Base-by-base conservation (phyloP, 179 eudicot genomes). In the Carnegiea gigantea region DNA sequence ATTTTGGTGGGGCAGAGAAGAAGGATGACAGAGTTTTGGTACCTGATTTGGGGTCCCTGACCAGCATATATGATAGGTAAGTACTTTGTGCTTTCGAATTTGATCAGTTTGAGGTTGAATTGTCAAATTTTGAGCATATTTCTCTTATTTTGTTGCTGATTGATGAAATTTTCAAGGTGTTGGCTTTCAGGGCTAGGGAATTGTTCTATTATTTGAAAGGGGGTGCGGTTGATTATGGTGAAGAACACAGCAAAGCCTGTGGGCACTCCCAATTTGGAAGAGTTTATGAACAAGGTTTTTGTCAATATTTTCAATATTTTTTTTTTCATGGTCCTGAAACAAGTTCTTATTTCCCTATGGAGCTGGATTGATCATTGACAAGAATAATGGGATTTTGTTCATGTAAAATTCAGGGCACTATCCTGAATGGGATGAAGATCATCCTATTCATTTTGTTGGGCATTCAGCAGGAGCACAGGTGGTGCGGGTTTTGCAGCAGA, bases 391-490 rank as follows among this genome's bases (percentile, higher is more conserved):
- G 75, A 21, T 40, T 74, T 70, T 48, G 46, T 57, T 23, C 38
- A 33, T 18, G 72, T 79, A 13, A 57, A 57, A 53, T 85, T 83
- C 81, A 95, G 99, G 99, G 80, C 89, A 91, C 49, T 95, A 92
- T 76, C 92, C 95, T 81, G 89, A 90, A 82, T 95, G 99, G 99
- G 98, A 95, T 84, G 97, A 95, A 79, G 92, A 94, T 86, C 97
- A 95, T 71, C 99, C 99, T 24, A 87, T 94, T 86, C 99, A 95
- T 78, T 95, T 94, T 82, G 97, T 95, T 62, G 99, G 98, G 82
- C 99, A 95, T 88, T 95, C 99, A 30, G 92, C 98, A 15, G 99
- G 99, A 26, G 99, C 97, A 0, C 99, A 95, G 86, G 99, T 94
- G 83, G 94, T 91, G 15, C 89, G 99, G 48, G 93, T 92, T 82